Evolutionary conservation across 2,329 filamentous ascomycete species (phyloP), one percentile per base, ranked within the genome.

Genomic region (Monilinia fructicola): DNA sequence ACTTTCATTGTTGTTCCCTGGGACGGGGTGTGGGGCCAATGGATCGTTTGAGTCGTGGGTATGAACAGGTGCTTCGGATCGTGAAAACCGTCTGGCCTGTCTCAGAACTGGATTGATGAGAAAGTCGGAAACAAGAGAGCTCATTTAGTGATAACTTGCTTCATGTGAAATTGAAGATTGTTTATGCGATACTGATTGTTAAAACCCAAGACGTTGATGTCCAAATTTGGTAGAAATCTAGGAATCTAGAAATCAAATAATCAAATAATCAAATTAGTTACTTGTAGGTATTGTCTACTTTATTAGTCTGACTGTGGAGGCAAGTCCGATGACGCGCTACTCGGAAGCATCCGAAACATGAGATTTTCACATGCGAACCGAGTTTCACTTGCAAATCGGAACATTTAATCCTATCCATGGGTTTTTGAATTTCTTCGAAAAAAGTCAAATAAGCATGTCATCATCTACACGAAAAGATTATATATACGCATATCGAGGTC

Each of bases 71-170:
- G 76, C 26, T 76, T 74, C 70, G 70, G 70, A 71, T 69, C 77
- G 72, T 72, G 87, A 88, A 74, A 89, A 84, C 70, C 85, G 85
- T 69, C 86, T 85, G 73, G 86, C 87, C 78, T 89, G 86, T 76
- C 86, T 85, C 71, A 89, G 78, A 73, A 89, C 85, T 67, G 87
- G 86, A 69, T 87, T 87, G 77, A 89, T 86, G 72, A 89, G 79
- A 75, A 87, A 88, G 68, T 88, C 84, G 74, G 85, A 84, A 64
- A 89, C 86, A 73, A 88, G 79, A 72, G 83, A 87, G 76, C 84
- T 82, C 87, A 89, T 89, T 77, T 74, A 73, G 73, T 73, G 63
- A 61, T 52, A 55, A 66, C 68, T 63, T 50, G 48, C 44, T 67
- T 72, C 69, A 68, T 73, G 28, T 67, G 58, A 54, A 64, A 52